Percentiles rank a stretch among this genome's conserved stretches.
phyloP scores from a whole-genome alignment of 2,329 filamentous ascomycete species.

The Penicillium hordei region DNA sequence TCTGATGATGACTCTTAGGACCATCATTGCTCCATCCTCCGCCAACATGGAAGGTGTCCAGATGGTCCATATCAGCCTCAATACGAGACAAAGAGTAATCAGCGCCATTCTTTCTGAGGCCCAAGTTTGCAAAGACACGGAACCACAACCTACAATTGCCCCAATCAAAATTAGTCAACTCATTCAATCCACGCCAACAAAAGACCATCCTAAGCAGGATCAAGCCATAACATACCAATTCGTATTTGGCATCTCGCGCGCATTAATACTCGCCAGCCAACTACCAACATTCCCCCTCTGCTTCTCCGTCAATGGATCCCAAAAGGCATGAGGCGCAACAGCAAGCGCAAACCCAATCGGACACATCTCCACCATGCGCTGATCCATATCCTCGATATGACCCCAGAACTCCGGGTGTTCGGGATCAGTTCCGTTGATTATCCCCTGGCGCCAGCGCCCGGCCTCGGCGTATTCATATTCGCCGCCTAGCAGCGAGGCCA shows the following conservation, averaged over 20 bases:
- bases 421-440: constrained; percentile 70
- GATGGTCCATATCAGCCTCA: constrained; percentile 72
- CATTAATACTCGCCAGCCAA: constrained; percentile 77
- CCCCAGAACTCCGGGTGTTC: constrained; percentile 73
- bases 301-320: constrained; percentile 62
- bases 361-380: constrained; percentile 84
- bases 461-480: constrained; percentile 64
- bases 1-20: constrained; percentile 74
- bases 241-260: constrained; percentile 67
- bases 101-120: constrained; percentile 71
- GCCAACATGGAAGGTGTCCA: constrained; percentile 79
- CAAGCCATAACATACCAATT: constrained; percentile 54
- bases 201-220: background rate
- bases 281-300: constrained; percentile 66
- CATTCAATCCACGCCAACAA: background rate
- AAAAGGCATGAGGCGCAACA: constrained; percentile 63
- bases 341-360: constrained; percentile 73
- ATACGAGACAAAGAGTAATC: constrained; percentile 68
- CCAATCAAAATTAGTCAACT: background rate
- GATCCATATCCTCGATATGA: constrained; percentile 71
- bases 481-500: constrained; percentile 69
- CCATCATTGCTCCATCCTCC: constrained; percentile 82
- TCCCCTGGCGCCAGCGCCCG: constrained; percentile 67
- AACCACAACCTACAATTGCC: constrained; percentile 70
- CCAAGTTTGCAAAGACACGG: constrained; percentile 78